Evolutionary conservation across 179 eudicot species (phyloP).

Genomic region (Beta corolliflora): DNA sequence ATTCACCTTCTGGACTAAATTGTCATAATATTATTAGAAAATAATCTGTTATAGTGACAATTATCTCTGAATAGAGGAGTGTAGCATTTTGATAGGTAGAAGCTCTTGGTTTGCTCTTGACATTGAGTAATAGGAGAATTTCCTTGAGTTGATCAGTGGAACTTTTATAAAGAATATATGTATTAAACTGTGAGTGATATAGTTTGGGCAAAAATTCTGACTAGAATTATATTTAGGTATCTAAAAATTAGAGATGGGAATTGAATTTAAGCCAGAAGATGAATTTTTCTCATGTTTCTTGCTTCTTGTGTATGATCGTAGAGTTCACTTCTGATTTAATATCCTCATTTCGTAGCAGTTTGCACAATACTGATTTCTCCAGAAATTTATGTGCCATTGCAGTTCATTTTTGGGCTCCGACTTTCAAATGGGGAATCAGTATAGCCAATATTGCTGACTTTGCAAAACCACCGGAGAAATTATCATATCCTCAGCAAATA

Average conservation of each 20-base stretch:
- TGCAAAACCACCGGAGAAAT: conserved; percentile 71
- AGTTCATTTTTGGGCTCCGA: conserved; percentile 97
- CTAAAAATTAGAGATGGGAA: not conserved
- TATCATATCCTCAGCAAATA: conserved; percentile 85
- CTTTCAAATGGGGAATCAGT: conserved; percentile 91
- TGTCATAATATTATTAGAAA: not conserved
- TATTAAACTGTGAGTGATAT: not conserved
- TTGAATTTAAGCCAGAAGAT: not conserved
- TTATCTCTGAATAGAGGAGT: not conserved
- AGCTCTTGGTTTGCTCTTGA: not conserved
- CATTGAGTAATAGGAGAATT: not conserved
- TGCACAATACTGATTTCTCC: not conserved
- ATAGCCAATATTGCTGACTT: conserved; percentile 81
- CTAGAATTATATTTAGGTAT: not conserved
- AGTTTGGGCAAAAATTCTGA: too few relatives aligned
- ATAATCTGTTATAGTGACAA: not conserved
- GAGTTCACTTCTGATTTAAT: not conserved
- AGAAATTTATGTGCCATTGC: conserved; percentile 22
- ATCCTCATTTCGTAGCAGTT: not conserved
- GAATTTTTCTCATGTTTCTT: not conserved
- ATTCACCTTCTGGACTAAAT: not conserved
- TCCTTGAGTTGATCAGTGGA: not conserved
- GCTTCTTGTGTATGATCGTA: not conserved
- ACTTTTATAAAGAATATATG: too few relatives aligned
- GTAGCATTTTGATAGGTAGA: not conserved